Conservation (phyloP, 331 rosid species). For the Malus hybrid region DNA sequence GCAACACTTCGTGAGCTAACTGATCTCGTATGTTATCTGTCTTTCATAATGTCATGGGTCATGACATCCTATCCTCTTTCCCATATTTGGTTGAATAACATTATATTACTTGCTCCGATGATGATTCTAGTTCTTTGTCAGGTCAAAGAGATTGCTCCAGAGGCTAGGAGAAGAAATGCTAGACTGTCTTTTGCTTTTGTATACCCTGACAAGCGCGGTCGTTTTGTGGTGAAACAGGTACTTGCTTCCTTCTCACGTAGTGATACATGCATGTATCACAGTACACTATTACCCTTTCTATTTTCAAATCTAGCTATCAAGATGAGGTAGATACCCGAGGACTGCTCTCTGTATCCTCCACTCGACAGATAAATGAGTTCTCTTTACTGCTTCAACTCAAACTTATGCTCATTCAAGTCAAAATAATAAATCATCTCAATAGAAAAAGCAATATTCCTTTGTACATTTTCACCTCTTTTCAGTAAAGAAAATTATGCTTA, state of each 20-base stretch:
- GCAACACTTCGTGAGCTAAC: slow-evolving; percentile 92
- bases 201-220: slow-evolving; percentile 90
- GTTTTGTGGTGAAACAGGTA: slow-evolving; percentile 76
- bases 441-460: not conserved
- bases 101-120: not conserved
- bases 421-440: not conserved
- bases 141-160: slow-evolving; percentile 97
- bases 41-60: not conserved
- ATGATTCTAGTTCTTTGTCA: slow-evolving; percentile 25
- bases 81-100: not conserved
- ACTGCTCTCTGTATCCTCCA: not conserved
- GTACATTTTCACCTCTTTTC: not conserved
- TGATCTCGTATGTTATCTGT: slow-evolving; percentile 54
- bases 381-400: not conserved
- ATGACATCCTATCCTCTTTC: not conserved
- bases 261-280: not conserved
- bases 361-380: not conserved
- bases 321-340: not conserved
- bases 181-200: slow-evolving; percentile 90
- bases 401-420: not conserved
- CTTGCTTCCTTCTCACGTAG: not conserved
- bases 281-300: not conserved
- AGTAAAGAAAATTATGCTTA: not conserved
- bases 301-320: not conserved
- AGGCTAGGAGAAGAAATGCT: slow-evolving; percentile 92